A percentile compares a stretch with the other conserved stretches of the same genome.
Evolutionary conservation across 2,329 filamentous ascomycete species (phyloP).

Genomic region (Arthroderma sp.): DNA sequence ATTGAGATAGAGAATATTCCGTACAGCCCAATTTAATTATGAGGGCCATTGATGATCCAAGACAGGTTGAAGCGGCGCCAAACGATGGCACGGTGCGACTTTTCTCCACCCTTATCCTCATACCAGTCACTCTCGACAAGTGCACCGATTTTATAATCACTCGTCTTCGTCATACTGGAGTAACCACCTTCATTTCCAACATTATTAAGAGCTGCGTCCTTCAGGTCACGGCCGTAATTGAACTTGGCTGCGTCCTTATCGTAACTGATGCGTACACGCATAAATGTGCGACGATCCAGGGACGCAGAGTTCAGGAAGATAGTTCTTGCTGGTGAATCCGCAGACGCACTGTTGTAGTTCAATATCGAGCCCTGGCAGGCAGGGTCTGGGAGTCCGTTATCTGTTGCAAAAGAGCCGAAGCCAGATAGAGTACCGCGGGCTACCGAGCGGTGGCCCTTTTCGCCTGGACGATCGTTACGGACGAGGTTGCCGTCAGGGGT

Average conservation of each 20-base stretch:
- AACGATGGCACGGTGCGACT: constrained; percentile 6
- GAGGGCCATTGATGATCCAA: constrained; percentile 7
- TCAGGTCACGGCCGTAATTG: constrained; percentile 3
- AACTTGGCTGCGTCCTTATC: constrained; percentile 8
- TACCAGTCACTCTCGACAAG: constrained; percentile 7
- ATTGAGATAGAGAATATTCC: neutral
- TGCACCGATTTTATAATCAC: constrained; percentile 7
- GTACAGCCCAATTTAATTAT: neutral
- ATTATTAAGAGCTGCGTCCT: neutral
- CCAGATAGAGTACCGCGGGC: constrained; percentile 5
- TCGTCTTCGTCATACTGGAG: constrained; percentile 9
- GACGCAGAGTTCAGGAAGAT: constrained; percentile 8
- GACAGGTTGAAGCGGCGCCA: constrained; percentile 9
- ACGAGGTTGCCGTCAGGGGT: constrained; percentile 7
- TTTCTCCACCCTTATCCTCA: constrained; percentile 1
- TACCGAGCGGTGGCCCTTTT: neutral
- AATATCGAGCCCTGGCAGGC: constrained; percentile 8
- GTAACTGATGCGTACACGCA: constrained; percentile 9
- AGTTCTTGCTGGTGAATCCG: neutral
- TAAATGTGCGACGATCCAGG: neutral
- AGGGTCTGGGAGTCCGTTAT: constrained; percentile 8
- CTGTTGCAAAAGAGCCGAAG: neutral
- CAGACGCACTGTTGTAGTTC: constrained; percentile 3
- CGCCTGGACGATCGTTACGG: constrained; percentile 5
- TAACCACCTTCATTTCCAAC: constrained; percentile 8